These are phyloP conservation scores for Bauhinia variegata DNA, from an alignment of 306 rosid species.

Conservation along the genomic window DNA sequence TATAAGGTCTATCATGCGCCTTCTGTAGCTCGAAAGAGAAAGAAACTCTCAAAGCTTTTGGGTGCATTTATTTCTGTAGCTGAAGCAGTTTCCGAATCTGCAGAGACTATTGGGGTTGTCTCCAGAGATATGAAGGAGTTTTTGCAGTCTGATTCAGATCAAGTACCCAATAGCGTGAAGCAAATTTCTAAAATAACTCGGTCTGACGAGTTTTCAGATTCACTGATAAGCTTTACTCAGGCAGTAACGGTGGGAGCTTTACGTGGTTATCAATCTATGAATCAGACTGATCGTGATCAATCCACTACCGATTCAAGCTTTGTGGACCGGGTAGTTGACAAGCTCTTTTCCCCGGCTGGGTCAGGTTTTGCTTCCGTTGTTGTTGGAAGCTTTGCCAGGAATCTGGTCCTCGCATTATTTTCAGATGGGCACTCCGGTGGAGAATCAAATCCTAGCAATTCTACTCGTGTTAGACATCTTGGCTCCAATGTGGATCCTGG, in stretches of 20 bases:
- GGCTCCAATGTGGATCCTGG: slow-evolving; percentile 31
- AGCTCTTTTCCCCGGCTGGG: slow-evolving; percentile 63
- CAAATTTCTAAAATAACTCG: slow-evolving; percentile 71
- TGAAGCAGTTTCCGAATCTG: slow-evolving; percentile 64
- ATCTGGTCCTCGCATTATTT: slow-evolving; percentile 58
- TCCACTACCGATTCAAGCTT: slow-evolving; percentile 30
- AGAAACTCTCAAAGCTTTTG: slow-evolving; percentile 55
- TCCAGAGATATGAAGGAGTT: slow-evolving; percentile 72
- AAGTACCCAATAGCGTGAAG: slow-evolving; percentile 68
- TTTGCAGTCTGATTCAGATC: slow-evolving; percentile 67
- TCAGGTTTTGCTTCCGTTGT: slow-evolving; percentile 78
- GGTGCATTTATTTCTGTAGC: slow-evolving; percentile 61
- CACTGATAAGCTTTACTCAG: slow-evolving; percentile 55
- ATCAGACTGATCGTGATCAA: slow-evolving; percentile 20
- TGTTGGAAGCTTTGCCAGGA: slow-evolving; percentile 85
- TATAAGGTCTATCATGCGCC: slow-evolving; percentile 63
- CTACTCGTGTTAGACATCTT: slow-evolving; percentile 2
- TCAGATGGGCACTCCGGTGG: slow-evolving; percentile 41
- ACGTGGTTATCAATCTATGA: slow-evolving; percentile 47
- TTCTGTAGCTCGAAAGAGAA: slow-evolving; percentile 56
- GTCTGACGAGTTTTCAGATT: slow-evolving; percentile 62
- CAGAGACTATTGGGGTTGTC: slow-evolving; percentile 62
- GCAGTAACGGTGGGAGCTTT: slow-evolving; percentile 61
- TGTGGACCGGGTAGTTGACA: slow-evolving; percentile 55
- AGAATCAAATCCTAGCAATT: slow-evolving; percentile 36